These are phyloP conservation scores for Medicago arabica DNA, from an alignment of 306 rosid genomes.

Conservation along the genomic window DNA sequence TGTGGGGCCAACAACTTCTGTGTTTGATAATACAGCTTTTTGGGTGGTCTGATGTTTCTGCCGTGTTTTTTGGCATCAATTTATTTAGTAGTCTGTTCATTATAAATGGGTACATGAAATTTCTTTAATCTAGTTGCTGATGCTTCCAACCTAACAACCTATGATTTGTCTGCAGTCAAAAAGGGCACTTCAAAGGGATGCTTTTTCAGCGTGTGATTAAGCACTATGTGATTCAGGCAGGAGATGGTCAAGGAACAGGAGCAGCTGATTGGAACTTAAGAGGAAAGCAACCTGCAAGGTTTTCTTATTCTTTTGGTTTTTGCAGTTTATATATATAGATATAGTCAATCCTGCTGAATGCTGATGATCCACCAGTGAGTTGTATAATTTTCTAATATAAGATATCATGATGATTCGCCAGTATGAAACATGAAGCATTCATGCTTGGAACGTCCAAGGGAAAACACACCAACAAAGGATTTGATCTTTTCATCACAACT, in stretches of 20 bases:
- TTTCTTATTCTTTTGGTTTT: slow-evolving; percentile 35
- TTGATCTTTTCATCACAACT: slow-evolving; percentile 93
- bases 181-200: slow-evolving; percentile 86
- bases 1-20: slow-evolving; percentile 11
- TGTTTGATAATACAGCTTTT: slow-evolving; percentile 9
- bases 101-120: slow-evolving; percentile 24
- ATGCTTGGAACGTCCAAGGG: slow-evolving; percentile 93
- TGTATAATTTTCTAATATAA: slow-evolving; percentile 34
- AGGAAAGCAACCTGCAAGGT: slow-evolving; percentile 73
- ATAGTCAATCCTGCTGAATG: background rate
- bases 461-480: slow-evolving; percentile 65
- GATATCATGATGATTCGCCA: slow-evolving; percentile 39
- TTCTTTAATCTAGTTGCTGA: slow-evolving; percentile 20
- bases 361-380: slow-evolving; percentile 22
- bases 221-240: slow-evolving; percentile 85
- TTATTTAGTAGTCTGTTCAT: slow-evolving; percentile 21
- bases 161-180: slow-evolving; percentile 69
- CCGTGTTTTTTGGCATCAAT: background rate
- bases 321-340: background rate
- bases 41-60: slow-evolving; percentile 21
- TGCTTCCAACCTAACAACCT: slow-evolving; percentile 27
- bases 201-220: slow-evolving; percentile 80
- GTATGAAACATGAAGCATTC: slow-evolving; percentile 92
- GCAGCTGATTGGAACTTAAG: slow-evolving; percentile 80
- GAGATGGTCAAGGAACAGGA: slow-evolving; percentile 70